Conservation (phyloP, 1,284 basidiomycete genomes). For the Moesziomyces antarcticus region DNA sequence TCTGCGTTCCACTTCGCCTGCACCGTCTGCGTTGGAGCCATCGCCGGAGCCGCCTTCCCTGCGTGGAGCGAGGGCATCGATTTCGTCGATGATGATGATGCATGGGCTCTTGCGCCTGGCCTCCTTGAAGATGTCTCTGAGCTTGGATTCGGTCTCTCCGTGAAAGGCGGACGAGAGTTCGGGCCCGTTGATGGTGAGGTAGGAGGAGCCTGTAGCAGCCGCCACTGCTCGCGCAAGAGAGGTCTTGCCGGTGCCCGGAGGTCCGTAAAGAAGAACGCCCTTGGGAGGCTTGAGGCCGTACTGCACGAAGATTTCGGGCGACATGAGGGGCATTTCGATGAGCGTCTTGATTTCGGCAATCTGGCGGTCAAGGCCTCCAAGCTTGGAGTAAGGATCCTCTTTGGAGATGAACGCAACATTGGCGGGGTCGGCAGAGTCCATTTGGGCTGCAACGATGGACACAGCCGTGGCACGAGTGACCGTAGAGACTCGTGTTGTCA, state of each 20-base stretch:
- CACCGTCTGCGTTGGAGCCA: constrained; percentile 70
- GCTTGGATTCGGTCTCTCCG: constrained; percentile 91
- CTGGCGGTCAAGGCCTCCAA: constrained; percentile 89
- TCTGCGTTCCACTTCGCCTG: constrained; percentile 86
- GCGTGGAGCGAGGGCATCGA: constrained; percentile 91
- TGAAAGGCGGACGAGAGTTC: constrained; percentile 94
- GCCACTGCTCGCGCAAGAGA: constrained; percentile 63
- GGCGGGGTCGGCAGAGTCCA: constrained; percentile 11
- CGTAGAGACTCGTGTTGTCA: constrained; percentile 31
- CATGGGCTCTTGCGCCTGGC: constrained; percentile 80
- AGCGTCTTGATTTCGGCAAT: constrained; percentile 89
- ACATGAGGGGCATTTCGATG: constrained; percentile 91
- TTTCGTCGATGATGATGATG: constrained; percentile 94
- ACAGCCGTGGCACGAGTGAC: constrained; percentile 69
- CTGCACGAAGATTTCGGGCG: constrained; percentile 86
- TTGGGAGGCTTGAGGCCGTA: constrained; percentile 74
- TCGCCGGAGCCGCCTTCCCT: constrained; percentile 88
- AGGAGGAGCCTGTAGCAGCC: constrained; percentile 55
- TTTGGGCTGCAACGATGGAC: constrained; percentile 58
- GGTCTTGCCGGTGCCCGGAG: constrained; percentile 68
- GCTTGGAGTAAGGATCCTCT: constrained; percentile 72
- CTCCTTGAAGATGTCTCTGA: constrained; percentile 88
- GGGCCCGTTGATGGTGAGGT: constrained; percentile 82
- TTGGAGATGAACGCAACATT: neutral
- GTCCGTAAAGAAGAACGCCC: constrained; percentile 66